These are phyloP conservation scores for Ogataea methylovora DNA, from an alignment of 805 yeast genomes.

Conservation along the genomic window DNA sequence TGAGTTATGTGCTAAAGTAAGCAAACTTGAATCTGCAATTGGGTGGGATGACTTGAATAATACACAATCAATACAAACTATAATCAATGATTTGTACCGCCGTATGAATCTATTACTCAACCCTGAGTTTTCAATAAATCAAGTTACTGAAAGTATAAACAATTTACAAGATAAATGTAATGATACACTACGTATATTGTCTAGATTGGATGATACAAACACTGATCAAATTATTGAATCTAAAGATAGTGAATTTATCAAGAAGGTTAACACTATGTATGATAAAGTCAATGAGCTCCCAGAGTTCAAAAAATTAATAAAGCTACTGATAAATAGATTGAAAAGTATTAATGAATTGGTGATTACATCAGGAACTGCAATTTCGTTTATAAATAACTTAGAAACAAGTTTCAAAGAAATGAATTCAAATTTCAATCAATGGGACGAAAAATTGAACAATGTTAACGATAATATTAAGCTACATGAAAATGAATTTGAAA, in stretches of 20 bases:
- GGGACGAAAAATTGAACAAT: constrained; percentile 15
- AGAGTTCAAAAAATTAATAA: constrained; percentile 10
- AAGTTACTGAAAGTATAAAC: constrained; percentile 10
- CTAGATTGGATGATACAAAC: constrained; percentile 1
- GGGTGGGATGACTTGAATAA: constrained; percentile 5
- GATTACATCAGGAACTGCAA: constrained; percentile 3
- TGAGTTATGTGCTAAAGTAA: no score
- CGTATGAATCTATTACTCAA: constrained; percentile 12
- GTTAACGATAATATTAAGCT: constrained; percentile 10
- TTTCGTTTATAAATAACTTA: constrained; percentile 8
- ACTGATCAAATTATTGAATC: not conserved
- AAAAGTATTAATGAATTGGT: constrained; percentile 11
- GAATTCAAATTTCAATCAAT: constrained; percentile 8
- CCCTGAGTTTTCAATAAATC: constrained; percentile 7
- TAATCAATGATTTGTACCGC: constrained; percentile 19
- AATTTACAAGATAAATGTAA: constrained; percentile 6
- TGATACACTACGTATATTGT: constrained; percentile 4
- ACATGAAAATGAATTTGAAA: constrained; percentile 5
- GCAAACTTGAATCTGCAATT: constrained; percentile 6
- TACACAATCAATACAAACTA: constrained; percentile 12
- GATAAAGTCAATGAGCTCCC: constrained; percentile 12
- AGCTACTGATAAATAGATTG: constrained; percentile 11
- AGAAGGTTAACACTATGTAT: constrained; percentile 13
- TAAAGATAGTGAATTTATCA: constrained; percentile 4
- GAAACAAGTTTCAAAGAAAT: constrained; percentile 10